Conservation (phyloP, 345 rosid genomes). For the Salix dunnii region DNA sequence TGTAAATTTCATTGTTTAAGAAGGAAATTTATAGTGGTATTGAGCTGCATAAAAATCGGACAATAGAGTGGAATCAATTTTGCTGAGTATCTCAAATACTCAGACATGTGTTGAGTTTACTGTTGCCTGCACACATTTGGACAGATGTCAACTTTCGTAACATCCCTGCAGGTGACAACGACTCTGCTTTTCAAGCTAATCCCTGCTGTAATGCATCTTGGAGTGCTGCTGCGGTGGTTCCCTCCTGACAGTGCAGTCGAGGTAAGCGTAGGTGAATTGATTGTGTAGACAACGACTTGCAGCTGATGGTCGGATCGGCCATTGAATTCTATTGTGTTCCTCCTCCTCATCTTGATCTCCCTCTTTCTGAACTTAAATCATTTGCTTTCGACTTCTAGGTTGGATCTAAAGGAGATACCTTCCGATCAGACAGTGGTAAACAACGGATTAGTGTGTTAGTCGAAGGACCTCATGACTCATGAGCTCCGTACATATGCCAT, state of each 20-base stretch:
- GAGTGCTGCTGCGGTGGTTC: conserved; percentile 88
- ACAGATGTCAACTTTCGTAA: conserved; percentile 3
- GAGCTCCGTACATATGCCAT: conserved; percentile 4
- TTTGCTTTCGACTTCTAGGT: conserved; percentile 54
- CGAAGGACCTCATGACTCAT: conserved; percentile 22
- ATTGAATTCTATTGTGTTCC: background rate
- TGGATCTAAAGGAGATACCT: conserved; percentile 81
- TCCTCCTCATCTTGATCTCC: too few relatives aligned
- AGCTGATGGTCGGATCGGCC: background rate
- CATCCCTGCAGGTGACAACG: conserved; percentile 68
- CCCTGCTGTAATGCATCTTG: conserved; percentile 88
- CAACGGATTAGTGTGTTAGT: conserved; percentile 19
- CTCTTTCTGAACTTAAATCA: conserved; percentile 9
- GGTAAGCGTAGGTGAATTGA: conserved; percentile 39
- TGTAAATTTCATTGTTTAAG: background rate
- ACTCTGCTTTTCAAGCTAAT: conserved; percentile 94
- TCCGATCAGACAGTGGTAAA: conserved; percentile 41
- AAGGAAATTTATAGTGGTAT: background rate
- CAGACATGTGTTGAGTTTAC: background rate
- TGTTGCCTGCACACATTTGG: background rate
- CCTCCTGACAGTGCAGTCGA: conserved; percentile 65
- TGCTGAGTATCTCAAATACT: background rate
- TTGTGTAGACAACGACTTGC: background rate
- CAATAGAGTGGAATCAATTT: background rate
- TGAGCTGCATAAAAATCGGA: background rate